These are phyloP conservation scores for Leccinum arenicola DNA, from an alignment of 768 basidiomycete genomes.

Conservation along the genomic window DNA sequence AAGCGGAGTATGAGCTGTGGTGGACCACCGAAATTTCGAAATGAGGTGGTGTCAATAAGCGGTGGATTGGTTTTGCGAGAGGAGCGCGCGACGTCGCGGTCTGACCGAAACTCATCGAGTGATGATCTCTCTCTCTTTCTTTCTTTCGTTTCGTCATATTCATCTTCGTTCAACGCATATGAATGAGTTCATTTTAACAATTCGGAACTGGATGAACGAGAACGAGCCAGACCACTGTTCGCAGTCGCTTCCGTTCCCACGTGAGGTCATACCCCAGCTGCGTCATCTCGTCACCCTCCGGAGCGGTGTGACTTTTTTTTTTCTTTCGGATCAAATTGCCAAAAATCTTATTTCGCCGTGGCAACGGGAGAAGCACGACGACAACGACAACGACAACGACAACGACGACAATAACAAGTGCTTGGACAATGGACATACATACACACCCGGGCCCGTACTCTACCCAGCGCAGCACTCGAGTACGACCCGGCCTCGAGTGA, in stretches of 20 bases:
- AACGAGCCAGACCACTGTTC: no score
- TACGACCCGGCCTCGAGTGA: neutral
- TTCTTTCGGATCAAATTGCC: conserved; percentile 25
- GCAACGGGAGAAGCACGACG: conserved; percentile 1
- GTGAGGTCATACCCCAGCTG: conserved; percentile 25
- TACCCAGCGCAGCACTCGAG: neutral
- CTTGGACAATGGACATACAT: neutral
- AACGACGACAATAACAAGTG: neutral
- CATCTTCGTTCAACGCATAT: neutral
- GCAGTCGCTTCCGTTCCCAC: neutral
- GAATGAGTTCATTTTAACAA: neutral
- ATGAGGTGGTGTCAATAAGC: conserved; percentile 1
- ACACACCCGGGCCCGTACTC: neutral
- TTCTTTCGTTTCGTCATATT: neutral
- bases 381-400: neutral
- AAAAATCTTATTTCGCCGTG: conserved; percentile 26
- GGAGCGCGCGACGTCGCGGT: neutral
- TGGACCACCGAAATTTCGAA: neutral
- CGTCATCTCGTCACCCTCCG: conserved; percentile 22
- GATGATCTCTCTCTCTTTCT: neutral
- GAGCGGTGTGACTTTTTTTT: neutral
- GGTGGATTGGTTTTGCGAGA: neutral
- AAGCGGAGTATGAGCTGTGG: conserved; percentile 11
- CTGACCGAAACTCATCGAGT: neutral
- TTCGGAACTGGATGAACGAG: neutral